Evolutionary conservation across 2,329 filamentous ascomycete species (phyloP).

Genomic region (Alternaria ventricosa): DNA sequence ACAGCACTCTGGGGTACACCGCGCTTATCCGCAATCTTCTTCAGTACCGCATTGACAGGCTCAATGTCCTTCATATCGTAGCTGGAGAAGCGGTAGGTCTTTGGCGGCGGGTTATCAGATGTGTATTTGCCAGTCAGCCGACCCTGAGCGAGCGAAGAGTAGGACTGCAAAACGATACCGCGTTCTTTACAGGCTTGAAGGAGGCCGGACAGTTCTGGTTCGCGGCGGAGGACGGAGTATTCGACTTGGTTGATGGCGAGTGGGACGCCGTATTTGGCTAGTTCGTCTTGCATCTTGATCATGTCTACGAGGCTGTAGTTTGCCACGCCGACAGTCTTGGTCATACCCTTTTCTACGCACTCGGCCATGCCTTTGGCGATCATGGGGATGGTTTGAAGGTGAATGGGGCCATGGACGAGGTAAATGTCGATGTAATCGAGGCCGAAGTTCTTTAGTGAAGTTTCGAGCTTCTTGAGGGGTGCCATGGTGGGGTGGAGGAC

Average conservation of each 20-base stretch:
- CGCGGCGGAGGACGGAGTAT: slow-evolving; percentile 52
- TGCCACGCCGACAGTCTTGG: background rate
- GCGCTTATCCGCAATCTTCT: slow-evolving; percentile 45
- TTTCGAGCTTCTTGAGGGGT: slow-evolving; percentile 1
- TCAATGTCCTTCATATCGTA: slow-evolving; percentile 55
- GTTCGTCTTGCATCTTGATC: background rate
- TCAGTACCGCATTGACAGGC: slow-evolving; percentile 46
- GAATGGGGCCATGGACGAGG: slow-evolving; percentile 1
- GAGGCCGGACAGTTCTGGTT: slow-evolving; percentile 51
- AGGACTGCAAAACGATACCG: slow-evolving; percentile 53
- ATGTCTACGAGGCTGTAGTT: slow-evolving; percentile 1
- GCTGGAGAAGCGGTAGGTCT: slow-evolving; percentile 49
- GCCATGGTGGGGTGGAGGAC: background rate
- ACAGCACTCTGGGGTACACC: slow-evolving; percentile 48
- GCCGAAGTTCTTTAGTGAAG: background rate
- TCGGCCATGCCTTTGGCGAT: slow-evolving; percentile 2
- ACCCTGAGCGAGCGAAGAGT: slow-evolving; percentile 51
- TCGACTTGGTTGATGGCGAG: slow-evolving; percentile 56
- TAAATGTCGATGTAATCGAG: slow-evolving; percentile 2
- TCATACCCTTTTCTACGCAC: background rate
- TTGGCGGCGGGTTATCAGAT: slow-evolving; percentile 46
- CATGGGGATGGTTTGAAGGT: background rate
- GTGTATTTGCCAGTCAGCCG: slow-evolving; percentile 41
- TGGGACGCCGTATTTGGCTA: slow-evolving; percentile 31
- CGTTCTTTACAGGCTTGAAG: slow-evolving; percentile 45